Evolutionary conservation across 2,329 filamentous ascomycete species (phyloP).

Genomic region (Hyphodiscus sp.): DNA sequence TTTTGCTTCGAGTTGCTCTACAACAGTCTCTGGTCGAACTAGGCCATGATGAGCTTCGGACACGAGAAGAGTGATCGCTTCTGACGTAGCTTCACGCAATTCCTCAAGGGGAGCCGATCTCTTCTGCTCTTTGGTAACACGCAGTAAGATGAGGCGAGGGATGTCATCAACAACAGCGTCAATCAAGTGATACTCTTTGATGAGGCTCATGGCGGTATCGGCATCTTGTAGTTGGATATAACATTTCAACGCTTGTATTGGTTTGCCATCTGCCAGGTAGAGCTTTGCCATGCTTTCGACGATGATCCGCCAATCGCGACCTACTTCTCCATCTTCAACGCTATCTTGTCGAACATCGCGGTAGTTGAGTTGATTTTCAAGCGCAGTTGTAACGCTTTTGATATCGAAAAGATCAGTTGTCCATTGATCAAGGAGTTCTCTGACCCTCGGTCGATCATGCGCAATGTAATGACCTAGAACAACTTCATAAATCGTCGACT

Average conservation of each 20-base stretch:
- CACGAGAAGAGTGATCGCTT: constrained; percentile 80
- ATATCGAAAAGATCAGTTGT: constrained; percentile 78
- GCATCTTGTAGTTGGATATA: constrained; percentile 91
- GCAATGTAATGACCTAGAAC: constrained; percentile 85
- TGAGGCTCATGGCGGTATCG: constrained; percentile 78
- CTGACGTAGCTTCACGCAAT: constrained; percentile 71
- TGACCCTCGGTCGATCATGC: constrained; percentile 67
- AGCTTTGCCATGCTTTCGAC: constrained; percentile 79
- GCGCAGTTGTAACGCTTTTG: constrained; percentile 64
- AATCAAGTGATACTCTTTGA: constrained; percentile 82
- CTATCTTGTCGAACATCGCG: constrained; percentile 70
- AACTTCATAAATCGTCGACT: constrained; percentile 79
- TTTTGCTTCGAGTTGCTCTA: constrained; percentile 66
- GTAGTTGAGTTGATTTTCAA: constrained; percentile 76
- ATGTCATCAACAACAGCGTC: constrained; percentile 88
- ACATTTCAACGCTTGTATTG: constrained; percentile 77
- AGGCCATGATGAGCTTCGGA: constrained; percentile 88
- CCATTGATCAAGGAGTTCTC: constrained; percentile 77
- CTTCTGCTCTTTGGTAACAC: constrained; percentile 68
- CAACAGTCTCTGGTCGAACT: constrained; percentile 69
- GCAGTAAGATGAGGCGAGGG: constrained; percentile 76
- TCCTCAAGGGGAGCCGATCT: constrained; percentile 60
- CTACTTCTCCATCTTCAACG: constrained; percentile 64
- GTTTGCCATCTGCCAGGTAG: constrained; percentile 73
- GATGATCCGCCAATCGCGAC: constrained; percentile 83